Percentiles rank a stretch among this genome's conserved stretches.
Conservation (phyloP, 192 early-diverging fungal species). For the Coemansia sp. region DNA sequence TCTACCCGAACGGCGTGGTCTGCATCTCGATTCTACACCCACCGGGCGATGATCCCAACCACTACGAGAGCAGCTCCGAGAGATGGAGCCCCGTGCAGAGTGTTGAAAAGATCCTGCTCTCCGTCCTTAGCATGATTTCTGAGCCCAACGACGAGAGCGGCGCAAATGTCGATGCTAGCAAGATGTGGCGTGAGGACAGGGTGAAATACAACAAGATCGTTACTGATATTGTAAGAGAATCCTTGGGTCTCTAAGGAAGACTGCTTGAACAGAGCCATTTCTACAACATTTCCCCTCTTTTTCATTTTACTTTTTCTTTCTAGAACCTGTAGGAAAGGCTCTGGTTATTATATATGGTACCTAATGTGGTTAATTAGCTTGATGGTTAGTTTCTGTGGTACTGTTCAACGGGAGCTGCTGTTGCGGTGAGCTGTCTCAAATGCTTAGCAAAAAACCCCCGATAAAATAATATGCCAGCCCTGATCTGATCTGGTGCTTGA, state of each 20-base stretch:
- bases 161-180: conserved; percentile 98
- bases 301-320: too few relatives aligned
- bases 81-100: conserved; percentile 98
- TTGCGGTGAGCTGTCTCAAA: too few relatives aligned
- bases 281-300: too few relatives aligned
- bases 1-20: conserved; percentile 93
- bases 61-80: conserved; percentile 95
- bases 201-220: conserved; percentile 82
- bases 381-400: too few relatives aligned
- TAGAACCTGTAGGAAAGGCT: too few relatives aligned
- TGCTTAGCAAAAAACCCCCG: too few relatives aligned
- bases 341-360: too few relatives aligned
- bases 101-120: conserved; percentile 96
- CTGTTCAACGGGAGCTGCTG: too few relatives aligned
- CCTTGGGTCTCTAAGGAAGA: conserved; percentile 70
- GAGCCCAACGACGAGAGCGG: conserved; percentile 99
- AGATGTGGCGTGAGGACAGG: conserved; percentile 90
- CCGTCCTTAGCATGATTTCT: conserved; percentile 93
- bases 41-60: conserved; percentile 96
- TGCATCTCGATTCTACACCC: conserved; percentile 99
- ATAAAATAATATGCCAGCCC: not conserved
- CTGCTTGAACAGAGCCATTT: too few relatives aligned
- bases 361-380: too few relatives aligned
- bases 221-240: conserved; percentile 68
- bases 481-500: not conserved